A percentile compares a stretch with the other conserved stretches of the same genome.
Conservation (phyloP, 208 protist genomes). For the Tritrichomonas foetus region DNA sequence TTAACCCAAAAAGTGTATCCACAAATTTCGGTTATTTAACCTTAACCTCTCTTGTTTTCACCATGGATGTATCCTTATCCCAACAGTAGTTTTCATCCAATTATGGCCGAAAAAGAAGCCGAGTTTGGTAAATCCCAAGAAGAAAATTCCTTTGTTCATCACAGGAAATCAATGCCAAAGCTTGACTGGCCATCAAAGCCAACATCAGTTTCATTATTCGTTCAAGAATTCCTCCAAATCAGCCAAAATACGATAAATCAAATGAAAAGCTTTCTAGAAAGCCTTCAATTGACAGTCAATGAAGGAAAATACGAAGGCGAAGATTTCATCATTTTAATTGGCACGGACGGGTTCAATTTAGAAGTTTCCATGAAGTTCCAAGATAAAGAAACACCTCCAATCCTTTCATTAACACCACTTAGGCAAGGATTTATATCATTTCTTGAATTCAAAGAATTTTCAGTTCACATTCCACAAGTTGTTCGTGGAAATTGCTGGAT, state of each 20-base stretch:
- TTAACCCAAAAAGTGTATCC: no score
- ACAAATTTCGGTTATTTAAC: no score
- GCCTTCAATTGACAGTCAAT: background rate
- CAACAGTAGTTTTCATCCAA: no score
- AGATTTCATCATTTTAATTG: slow-evolving; percentile 28
- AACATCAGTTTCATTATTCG: background rate
- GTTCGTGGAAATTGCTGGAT: background rate
- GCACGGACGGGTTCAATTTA: slow-evolving; percentile 18
- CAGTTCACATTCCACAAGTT: background rate
- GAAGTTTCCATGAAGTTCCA: background rate
- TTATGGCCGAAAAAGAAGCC: no score
- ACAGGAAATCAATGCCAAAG: background rate
- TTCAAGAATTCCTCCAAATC: background rate
- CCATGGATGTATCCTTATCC: no score
- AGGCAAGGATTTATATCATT: background rate
- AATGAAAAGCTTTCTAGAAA: background rate
- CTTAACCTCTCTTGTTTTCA: no score
- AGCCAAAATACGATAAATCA: background rate
- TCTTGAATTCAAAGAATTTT: background rate
- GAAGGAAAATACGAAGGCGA: background rate
- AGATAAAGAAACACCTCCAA: background rate
- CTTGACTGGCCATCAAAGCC: background rate
- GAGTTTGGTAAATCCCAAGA: no score
- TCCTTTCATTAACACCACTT: background rate
- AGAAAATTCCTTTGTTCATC: slow-evolving; percentile 15